Conservation (phyloP, 306 rosid species). For the Fragaria vesca region DNA sequence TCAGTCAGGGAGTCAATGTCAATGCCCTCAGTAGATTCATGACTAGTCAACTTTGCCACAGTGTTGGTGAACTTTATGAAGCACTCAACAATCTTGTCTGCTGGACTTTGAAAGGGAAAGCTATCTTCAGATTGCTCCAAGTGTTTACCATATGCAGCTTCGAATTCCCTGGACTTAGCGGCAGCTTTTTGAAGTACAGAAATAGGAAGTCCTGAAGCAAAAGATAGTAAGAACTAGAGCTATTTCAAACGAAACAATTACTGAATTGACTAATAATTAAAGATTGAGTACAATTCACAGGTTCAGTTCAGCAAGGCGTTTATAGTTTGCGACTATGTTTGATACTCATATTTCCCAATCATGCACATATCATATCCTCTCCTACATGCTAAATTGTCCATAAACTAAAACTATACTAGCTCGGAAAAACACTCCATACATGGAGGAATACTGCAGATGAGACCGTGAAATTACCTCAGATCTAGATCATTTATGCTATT, state of each 20-base stretch:
- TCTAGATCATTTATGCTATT: constrained; percentile 3
- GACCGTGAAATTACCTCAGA: neutral
- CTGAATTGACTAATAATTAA: neutral
- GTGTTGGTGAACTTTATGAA: constrained; percentile 38
- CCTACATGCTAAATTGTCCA: neutral
- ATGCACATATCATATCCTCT: neutral
- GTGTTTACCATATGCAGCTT: constrained; percentile 66
- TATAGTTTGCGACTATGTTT: neutral
- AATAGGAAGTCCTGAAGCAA: constrained; percentile 52
- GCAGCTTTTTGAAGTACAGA: constrained; percentile 74
- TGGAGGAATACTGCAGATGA: neutral
- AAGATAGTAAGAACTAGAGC: neutral
- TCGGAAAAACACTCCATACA: neutral
- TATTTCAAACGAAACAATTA: neutral
- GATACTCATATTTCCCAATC: neutral
- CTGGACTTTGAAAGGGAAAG: constrained; percentile 32
- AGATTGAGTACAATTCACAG: neutral
- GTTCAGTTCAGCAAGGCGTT: neutral
- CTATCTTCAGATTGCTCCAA: constrained; percentile 21
- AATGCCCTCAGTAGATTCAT: constrained; percentile 28
- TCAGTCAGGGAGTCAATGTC: constrained; percentile 35
- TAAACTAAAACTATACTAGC: neutral
- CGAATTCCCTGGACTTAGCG: constrained; percentile 76
- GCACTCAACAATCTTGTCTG: constrained; percentile 35
- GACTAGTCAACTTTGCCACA: constrained; percentile 33